Base-by-base conservation (phyloP, 139 green algal species). In the Chlorella sp. region DNA sequence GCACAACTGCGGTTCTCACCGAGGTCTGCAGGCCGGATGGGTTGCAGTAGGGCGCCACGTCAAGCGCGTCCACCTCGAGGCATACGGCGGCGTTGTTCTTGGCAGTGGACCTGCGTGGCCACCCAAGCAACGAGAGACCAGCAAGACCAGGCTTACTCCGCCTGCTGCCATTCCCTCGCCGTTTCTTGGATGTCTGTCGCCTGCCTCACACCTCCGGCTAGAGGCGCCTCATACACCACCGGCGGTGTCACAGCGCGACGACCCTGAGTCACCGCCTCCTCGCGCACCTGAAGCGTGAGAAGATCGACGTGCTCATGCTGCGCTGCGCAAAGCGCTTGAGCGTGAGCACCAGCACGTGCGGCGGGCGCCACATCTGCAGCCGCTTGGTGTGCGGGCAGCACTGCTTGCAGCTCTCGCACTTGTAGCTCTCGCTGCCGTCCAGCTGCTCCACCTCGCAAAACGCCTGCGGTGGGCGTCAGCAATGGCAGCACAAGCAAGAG, bases 291-390 rank as follows among this genome's bases (percentile, higher is more conserved):
- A 74, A 70, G 35, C 73, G 67, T 26, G 64, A 71, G 50, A 78
- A 75, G 34, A 80, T 66, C 50, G 75, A 75, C 24, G 14, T 35
- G 30, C 26, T 29, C 5, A 50, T 35, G 23, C 42, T 60, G 20
- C 74, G 55, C 61, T 80, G 75, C 42, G 70, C 65, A 67, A 91
- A 91, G 70, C 88, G 82, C 72, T 93, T 93, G 24, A 93, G 82
- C 35, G 85, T 83, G 20, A 93, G 51, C 31, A 93, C 73, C 34
- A 92, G 83, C 33, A 87, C 75, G 1, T 61, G 65, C 0, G 87
- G 87, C 17, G 62, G 79, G 17, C 65, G 66, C 31, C 80, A 90
- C 20, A 91, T 66, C 36, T 85, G 83, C 75, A 92, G 78, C 55
- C 72, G 71, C 79, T 91, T 92, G 61, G 69, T 80, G n/a, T 86